Evolutionary conservation across 495 filamentous ascomycete genomes (phyloP).

Genomic region (Aspergillus saccharolyticus): DNA sequence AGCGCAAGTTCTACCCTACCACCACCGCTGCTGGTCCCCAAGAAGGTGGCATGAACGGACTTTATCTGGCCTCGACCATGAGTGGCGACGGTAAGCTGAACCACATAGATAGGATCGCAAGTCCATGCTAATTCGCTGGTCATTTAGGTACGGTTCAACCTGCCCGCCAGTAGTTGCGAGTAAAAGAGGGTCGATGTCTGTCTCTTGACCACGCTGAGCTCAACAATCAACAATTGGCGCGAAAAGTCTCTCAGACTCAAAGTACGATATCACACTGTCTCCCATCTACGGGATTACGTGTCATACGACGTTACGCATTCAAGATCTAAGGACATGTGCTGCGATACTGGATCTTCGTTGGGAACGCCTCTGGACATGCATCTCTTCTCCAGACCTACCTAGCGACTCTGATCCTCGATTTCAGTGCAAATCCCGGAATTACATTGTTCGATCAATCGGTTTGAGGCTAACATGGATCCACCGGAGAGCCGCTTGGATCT

Average conservation of each 20-base stretch:
- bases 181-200: conserved; percentile 4
- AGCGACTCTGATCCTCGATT: background rate
- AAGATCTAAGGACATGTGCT: background rate
- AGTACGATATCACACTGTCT: background rate
- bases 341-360: background rate
- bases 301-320: conserved; percentile 3
- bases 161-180: conserved; percentile 37
- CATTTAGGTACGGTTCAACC: conserved; percentile 39
- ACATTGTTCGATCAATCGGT: too few relatives aligned
- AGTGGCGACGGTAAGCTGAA: conserved; percentile 41
- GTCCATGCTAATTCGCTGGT: background rate
- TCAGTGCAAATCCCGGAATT: background rate
- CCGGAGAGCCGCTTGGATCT: conserved; percentile 7
- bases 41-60: conserved; percentile 42
- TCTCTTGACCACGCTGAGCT: conserved; percentile 5
- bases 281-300: background rate
- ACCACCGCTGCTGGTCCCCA: conserved; percentile 36
- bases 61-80: conserved; percentile 47
- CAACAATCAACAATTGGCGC: conserved; percentile 2
- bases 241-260: background rate
- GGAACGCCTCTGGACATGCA: background rate
- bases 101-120: background rate
- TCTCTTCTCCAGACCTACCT: background rate
- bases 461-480: background rate
- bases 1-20: conserved; percentile 43